Evolutionary conservation across 2,329 filamentous ascomycete species (phyloP).

Genomic region (Fusarium circinatum): DNA sequence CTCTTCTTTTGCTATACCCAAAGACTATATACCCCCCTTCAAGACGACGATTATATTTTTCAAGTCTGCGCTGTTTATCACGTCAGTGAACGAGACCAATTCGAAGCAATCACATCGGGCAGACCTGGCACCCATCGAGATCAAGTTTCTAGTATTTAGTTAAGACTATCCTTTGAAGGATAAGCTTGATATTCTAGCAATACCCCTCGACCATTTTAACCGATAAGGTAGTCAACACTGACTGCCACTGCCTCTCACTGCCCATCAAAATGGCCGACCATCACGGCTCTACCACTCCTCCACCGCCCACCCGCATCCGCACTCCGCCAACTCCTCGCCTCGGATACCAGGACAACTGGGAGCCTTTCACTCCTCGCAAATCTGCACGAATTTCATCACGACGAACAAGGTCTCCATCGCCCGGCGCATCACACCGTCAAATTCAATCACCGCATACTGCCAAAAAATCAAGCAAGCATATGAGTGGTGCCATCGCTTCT

Average conservation of each 20-base stretch:
- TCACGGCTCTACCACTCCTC: constrained; percentile 63
- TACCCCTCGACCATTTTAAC: not conserved
- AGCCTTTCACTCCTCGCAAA: constrained; percentile 78
- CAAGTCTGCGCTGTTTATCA: constrained; percentile 29
- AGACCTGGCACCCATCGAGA: constrained; percentile 37
- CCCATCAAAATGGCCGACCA: constrained; percentile 43
- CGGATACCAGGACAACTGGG: constrained; percentile 74
- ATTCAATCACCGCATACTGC: constrained; percentile 48
- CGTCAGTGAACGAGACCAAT: constrained; percentile 25
- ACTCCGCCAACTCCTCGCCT: constrained; percentile 76
- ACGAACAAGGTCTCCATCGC: constrained; percentile 67
- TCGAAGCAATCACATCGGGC: constrained; percentile 22
- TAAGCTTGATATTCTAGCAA: constrained; percentile 11
- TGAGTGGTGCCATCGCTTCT: constrained; percentile 50
- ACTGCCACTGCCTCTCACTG: constrained; percentile 2
- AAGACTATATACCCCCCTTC: constrained; percentile 1
- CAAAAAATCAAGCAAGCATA: constrained; percentile 46
- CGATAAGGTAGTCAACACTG: constrained; percentile 11
- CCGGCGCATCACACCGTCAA: constrained; percentile 52
- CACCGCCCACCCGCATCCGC: constrained; percentile 66
- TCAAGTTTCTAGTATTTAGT: constrained; percentile 27
- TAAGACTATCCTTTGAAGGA: constrained; percentile 9
- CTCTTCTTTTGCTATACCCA: constrained; percentile 19
- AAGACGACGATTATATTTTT: constrained; percentile 9
- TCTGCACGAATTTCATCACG: constrained; percentile 72